Evolutionary conservation across 805 yeast species (phyloP), one percentile per base, ranked within the genome.

Genomic region (Starmerella potacharoeniae): DNA sequence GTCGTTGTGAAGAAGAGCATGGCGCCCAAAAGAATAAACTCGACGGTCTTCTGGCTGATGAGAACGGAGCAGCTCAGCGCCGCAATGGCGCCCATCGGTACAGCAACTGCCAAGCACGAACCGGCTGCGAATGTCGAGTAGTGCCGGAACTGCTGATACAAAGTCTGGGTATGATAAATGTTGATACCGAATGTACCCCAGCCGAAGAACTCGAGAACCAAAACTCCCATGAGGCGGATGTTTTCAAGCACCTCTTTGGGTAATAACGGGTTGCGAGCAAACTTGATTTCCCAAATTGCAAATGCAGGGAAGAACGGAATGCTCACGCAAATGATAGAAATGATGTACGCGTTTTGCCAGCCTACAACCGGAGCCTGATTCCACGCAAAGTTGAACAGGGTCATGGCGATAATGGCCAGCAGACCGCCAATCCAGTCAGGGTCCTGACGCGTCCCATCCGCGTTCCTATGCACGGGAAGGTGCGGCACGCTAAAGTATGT

Each of bases 181-280:
- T 85, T 83, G 31, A 83, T 73, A 2, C 91, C 89, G 69, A 84
- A 85, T 17, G 85, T 76, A 1, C 86, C 83, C 93, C 93, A 85
- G 0, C 91, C 91, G 6, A 80, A 68, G 3, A 78, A 73, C 37
- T 83, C 69, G 43, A 79, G 73, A 1, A 68, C 61, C 44, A 85
- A 68, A 1, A 82, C 77, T 10, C 52, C 41, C 42, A 37, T n/a
- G 55, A 81, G 64, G 0, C 75, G 71, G 29, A 76, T 73, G 46
- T 77, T 73, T 6, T 72, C 73, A 65, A 82, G 71, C 1, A 76
- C 73, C 1, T 73, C 70, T 9, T 64, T 60, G 2, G 88, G 89
- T 6, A 83, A 62, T 14, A 83, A 65, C 10, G 88, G 88, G 60
- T 73, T 59, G 41, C 64, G 33, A 37, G 75, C 73, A 61, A 72